Evolutionary conservation across 305 asterid species (phyloP), one percentile per base, ranked within the genome.

Genomic region (Fraxinus baroniana): DNA sequence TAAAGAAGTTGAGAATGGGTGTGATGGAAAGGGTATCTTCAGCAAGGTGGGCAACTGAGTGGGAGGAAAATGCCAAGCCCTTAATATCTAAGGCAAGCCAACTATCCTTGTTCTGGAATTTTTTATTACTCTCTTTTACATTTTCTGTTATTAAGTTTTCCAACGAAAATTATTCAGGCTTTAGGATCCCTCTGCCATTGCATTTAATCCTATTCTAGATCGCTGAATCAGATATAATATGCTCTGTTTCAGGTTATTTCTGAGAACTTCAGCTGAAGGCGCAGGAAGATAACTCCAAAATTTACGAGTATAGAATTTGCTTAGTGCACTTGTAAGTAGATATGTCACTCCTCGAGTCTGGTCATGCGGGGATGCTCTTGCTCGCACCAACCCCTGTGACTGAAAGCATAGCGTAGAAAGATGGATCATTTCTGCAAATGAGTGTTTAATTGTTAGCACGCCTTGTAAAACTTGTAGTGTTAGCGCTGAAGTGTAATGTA

Each of bases 31-130:
- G 90, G 88, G 85, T 88, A 70, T 91, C 94, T 70, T 89, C 94
- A 28, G 87, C 91, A 84, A 86, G 91, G 80, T 96, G 99, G 98
- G 90, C 90, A 35, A 87, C 93, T 4, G 94, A 87, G 74, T 94
- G 99, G 99, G 98, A 94, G 89, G 90, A 90, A 84, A 87, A 90
- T 66, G 98, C 97, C 41, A 88, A 86, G 84, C 97, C 98, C 68
- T 89, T 94, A 76, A 90, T 96, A 87, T 44, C 89, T 13, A 86
- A 91, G 99, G 97, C 76, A 79, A 82, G 90, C 78, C 73, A 17
- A 80, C 55, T 20, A n/a, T 55, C 49, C 62, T 79, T 68, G 8
- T 4, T 37, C 80, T 15, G 13, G 41, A n/a, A 22, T 32, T 39
- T 66, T 24, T n/a, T 8, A 26, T 37, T 74, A 33, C 33, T 68